Base-by-base conservation (phyloP, 129 eudicot species). In the Artemisia tridentata region DNA sequence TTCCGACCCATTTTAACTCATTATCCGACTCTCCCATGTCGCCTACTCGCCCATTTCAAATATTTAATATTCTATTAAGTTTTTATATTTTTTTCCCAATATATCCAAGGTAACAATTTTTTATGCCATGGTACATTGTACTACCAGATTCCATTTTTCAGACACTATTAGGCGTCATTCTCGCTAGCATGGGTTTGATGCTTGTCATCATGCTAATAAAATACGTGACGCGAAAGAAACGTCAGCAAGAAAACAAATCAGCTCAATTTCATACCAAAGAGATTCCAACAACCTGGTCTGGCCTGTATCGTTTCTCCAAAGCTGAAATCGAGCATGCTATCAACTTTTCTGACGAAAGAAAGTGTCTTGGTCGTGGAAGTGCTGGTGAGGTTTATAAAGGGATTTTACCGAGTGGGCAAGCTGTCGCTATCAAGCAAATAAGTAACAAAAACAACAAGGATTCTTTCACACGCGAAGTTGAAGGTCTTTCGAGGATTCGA, bases 301-400 rank as follows among this genome's bases (percentile, higher is more conserved):
- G 90, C 1, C 81, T 90, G 5, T 86, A 90, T 65, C 75, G 85
- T 57, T 90, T 90, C 80, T 84, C 96, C 3, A 86, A 84, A 61
- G 81, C 81, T 1, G 92, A 87, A 76, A 89, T 89, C 11, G 86
- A 80, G 69, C 83, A 81, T 4, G 93, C 96, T 11, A 80, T 86
- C 7, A 80, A 84, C 65, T 78, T 72, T 16, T 81, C 86, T 0
- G 69, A 63, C 17, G 96, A 90, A 53, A 90, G 47, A 72, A 68
- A 80, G 57, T 76, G 73, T 52, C 82, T 86, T 11, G 96, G 96
- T 16, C 82, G 85, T 50, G 96, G 93, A 53, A 90, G 96, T 52
- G 93, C 96, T 0, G 93, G 96, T 11, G 74, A 78, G 62, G 96
- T 90, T 49, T 90, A 69, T 63, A 90, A 86, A 54, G 96, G 96